Conservation (phyloP, 2,329 filamentous ascomycete species). For the Botrytis fabae region DNA sequence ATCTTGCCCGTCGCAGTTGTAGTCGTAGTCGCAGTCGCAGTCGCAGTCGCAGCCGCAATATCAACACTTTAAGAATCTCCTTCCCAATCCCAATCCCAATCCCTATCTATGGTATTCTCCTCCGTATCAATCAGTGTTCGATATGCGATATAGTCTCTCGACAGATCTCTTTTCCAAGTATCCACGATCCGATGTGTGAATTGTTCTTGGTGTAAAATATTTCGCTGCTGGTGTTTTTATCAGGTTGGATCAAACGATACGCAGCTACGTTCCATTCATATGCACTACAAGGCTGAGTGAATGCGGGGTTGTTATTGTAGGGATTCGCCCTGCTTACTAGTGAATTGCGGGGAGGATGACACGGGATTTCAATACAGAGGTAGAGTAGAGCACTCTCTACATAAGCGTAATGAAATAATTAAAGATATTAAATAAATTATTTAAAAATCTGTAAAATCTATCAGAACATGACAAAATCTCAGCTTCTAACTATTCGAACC, state of each 20-base stretch:
- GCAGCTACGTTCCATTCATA: background rate
- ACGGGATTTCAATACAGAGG: background rate
- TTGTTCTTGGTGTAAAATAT: background rate
- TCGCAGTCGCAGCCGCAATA: background rate
- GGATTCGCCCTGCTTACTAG: background rate
- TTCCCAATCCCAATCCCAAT: background rate
- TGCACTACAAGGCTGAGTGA: background rate
- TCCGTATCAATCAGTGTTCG: background rate
- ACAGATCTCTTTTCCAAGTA: background rate
- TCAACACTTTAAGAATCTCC: background rate
- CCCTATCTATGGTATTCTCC: background rate
- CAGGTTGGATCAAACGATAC: background rate
- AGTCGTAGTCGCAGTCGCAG: background rate
- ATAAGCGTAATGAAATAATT: too few relatives aligned
- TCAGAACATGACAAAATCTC: too few relatives aligned
- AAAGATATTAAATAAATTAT: too few relatives aligned
- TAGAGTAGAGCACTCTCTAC: too few relatives aligned
- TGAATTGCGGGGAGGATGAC: background rate
- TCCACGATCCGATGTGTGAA: background rate
- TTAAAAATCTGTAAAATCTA: too few relatives aligned
- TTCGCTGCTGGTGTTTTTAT: background rate
- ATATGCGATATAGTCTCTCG: background rate
- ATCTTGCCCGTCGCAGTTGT: background rate
- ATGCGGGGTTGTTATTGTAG: background rate
- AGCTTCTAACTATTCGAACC: too few relatives aligned